Conservation (phyloP, 805 yeast species). For the Ogataea allantospora region DNA sequence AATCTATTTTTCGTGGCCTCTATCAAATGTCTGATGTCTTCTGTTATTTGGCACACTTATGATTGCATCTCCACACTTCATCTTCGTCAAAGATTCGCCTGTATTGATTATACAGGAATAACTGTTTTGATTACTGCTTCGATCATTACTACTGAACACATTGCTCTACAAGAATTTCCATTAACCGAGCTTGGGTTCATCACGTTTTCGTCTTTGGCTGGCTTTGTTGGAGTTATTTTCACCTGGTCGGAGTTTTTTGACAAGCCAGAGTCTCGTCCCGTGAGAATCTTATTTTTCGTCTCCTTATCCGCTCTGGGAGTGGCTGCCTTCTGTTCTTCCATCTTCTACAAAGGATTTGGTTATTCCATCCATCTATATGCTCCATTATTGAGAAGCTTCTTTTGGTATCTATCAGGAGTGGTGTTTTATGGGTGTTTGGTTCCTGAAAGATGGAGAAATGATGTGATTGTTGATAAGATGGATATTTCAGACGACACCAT, state of each 20-base stretch:
- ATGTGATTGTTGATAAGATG: conserved; percentile 52
- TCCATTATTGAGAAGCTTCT: conserved; percentile 71
- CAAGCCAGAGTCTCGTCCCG: conserved; percentile 75
- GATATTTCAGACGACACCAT: conserved; percentile 35
- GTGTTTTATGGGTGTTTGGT: conserved; percentile 81
- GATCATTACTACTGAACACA: conserved; percentile 80
- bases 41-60: conserved; percentile 91
- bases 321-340: conserved; percentile 57
- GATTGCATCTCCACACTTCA: conserved; percentile 65
- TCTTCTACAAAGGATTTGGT: conserved; percentile 52
- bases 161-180: conserved; percentile 65
- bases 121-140: conserved; percentile 88
- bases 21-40: conserved; percentile 71
- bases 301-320: conserved; percentile 76
- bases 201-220: conserved; percentile 60
- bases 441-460: conserved; percentile 86
- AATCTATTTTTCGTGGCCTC: conserved; percentile 70
- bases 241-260: conserved; percentile 95
- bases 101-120: conserved; percentile 94
- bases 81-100: conserved; percentile 74
- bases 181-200: conserved; percentile 48
- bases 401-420: conserved; percentile 80
- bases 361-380: conserved; percentile 53
- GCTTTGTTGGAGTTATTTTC: conserved; percentile 68
- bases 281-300: conserved; percentile 78